Base-by-base conservation (phyloP, 495 filamentous ascomycete genomes). In the Podospora anserina region DNA sequence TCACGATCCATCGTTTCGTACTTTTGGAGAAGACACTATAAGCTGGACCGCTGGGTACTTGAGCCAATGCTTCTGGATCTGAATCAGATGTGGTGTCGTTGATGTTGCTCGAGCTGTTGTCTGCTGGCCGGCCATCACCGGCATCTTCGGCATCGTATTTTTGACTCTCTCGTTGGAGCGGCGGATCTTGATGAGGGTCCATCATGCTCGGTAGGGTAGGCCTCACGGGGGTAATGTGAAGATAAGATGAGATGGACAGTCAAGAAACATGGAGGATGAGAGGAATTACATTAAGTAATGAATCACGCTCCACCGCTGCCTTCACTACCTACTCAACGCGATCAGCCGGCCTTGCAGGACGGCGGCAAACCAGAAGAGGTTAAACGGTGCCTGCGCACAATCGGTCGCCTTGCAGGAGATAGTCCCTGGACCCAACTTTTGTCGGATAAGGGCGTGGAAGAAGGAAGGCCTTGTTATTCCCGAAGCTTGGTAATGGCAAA, bases 1-100 rank as follows among this genome's bases (percentile, higher is more conserved):
- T 80, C n/a, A 91, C 80, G 67, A 91, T 85, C 79, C 86, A 86
- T 68, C 81, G 70, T 78, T 86, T 89, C 66, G 86, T 82, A 13
- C 76, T 56, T 27, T 76, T 79, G 18, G 84, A 82, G 75, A 92
- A 91, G 70, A 83, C 82, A 30, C 82, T 86, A 75, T 89, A 86
- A 16, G 79, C 77, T 2, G 78, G 80, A 3, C 79, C 78, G 44
- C 74, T 79, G 7, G 79, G 72, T n/a, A 77, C 75, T 13, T 72
- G 79, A 5, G 68, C 77, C 11, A 80, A 72, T 23, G 71, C 7
- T 59, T 76, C 73, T 30, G 63, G 68, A 49, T 74, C 75, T 53
- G 54, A 49, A 39, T 39, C 65, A 18, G 28, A 49, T 49, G 39
- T 49, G 9, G 15, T 2, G 39, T 49, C 39, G 39, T 49, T 49